phyloP scores from a whole-genome alignment of 2,329 filamentous ascomycete species.

The Metarhizium anisopliae region DNA sequence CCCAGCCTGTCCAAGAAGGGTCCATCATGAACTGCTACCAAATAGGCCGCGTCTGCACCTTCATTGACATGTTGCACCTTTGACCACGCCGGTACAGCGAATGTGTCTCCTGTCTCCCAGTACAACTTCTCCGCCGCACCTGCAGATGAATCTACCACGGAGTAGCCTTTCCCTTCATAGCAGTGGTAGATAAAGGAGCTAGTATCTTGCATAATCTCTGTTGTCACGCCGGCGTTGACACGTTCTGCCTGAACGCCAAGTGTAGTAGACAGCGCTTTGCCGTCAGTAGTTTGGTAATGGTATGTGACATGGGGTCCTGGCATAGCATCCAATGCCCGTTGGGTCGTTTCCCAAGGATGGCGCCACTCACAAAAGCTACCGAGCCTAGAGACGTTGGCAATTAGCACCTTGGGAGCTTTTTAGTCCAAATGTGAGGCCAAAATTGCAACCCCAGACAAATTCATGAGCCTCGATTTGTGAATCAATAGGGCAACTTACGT shows the following conservation, averaged over 20 bases:
- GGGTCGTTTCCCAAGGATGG: slow-evolving; percentile 35
- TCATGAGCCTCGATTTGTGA: no score
- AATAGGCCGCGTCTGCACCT: slow-evolving; percentile 19
- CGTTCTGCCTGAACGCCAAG: no score
- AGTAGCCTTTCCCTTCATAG: slow-evolving; percentile 35
- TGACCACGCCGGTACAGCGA: slow-evolving; percentile 44
- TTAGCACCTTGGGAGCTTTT: no score
- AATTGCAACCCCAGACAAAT: no score
- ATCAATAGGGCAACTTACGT: no score
- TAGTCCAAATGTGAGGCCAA: no score
- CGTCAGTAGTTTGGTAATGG: no score
- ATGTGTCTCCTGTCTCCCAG: slow-evolving; percentile 42
- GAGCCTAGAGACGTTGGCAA: neutral
- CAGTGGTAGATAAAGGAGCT: slow-evolving; percentile 45
- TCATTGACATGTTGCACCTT: slow-evolving; percentile 35
- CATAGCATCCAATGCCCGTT: slow-evolving; percentile 25
- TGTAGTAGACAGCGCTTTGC: no score
- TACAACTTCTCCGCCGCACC: slow-evolving; percentile 23
- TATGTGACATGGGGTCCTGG: slow-evolving; percentile 15
- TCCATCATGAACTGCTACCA: slow-evolving; percentile 25
- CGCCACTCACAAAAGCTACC: slow-evolving; percentile 30
- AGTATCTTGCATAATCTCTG: slow-evolving; percentile 32
- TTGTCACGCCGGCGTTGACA: no score
- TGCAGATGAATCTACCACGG: slow-evolving; percentile 24
- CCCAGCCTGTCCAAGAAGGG: slow-evolving; percentile 23